phyloP scores from a whole-genome alignment of 192 early-diverging fungal genomes.

The Haplosporangium gracile region DNA sequence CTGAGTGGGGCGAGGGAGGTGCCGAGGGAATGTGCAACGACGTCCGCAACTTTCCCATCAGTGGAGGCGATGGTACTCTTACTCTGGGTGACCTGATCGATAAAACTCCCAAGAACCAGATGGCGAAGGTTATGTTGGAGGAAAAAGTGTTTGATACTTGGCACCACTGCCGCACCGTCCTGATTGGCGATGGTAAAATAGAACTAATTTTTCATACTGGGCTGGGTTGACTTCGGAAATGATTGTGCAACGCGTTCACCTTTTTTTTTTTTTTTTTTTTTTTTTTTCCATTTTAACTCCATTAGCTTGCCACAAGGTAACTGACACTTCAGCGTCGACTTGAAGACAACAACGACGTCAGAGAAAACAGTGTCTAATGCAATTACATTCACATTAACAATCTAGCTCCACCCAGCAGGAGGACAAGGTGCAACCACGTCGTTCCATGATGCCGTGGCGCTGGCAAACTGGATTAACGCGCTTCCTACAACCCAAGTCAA shows the following conservation, averaged over 20 bases:
- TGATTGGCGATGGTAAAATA: constrained; percentile 37
- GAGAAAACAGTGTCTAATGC: not conserved
- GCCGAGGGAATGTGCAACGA: constrained; percentile 28
- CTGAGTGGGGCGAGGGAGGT: constrained; percentile 10
- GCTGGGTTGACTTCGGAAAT: too few species aligned
- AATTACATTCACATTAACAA: too few species aligned
- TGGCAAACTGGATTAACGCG: constrained; percentile 1
- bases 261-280: too few species aligned
- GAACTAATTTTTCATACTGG: too few species aligned
- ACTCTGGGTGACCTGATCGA: constrained; percentile 31
- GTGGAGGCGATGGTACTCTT: not conserved
- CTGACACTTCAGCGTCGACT: not conserved
- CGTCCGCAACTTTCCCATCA: constrained; percentile 17
- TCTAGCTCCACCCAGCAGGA: not conserved
- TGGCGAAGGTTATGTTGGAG: constrained; percentile 31
- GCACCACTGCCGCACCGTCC: constrained; percentile 21
- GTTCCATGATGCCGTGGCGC: not conserved
- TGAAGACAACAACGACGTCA: not conserved
- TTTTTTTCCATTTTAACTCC: not conserved
- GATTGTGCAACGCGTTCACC: too few species aligned
- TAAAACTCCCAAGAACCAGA: constrained; percentile 11
- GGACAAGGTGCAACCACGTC: not conserved
- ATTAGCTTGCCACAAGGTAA: constrained; percentile 6
- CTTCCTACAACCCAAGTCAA: constrained; percentile 6
- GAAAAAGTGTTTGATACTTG: constrained; percentile 48